Percentiles rank a stretch among this genome's conserved stretches.
Conservation (phyloP, 108 stramenopile genomes). For the Nitzschia putrida region DNA sequence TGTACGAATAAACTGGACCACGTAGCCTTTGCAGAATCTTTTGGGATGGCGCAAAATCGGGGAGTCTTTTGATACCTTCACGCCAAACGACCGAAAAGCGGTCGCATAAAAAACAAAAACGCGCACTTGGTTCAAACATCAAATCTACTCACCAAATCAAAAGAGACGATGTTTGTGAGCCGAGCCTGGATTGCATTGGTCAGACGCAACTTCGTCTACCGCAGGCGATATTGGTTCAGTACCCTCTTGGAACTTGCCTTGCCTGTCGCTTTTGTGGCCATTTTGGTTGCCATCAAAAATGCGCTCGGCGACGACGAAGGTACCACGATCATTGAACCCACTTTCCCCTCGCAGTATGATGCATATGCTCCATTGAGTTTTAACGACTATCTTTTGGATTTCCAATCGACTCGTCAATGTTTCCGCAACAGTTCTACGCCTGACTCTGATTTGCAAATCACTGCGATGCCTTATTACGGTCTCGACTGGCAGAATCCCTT, state of each 20-base stretch:
- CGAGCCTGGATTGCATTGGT: slow-evolving; percentile 68
- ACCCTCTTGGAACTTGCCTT: slow-evolving; percentile 70
- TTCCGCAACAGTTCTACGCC: background rate
- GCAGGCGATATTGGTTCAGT: slow-evolving; percentile 58
- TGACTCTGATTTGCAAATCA: slow-evolving; percentile 28
- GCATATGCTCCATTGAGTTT: slow-evolving; percentile 54
- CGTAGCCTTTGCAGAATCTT: too few relatives aligned
- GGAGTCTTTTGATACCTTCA: too few relatives aligned
- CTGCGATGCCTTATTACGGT: slow-evolving; percentile 36
- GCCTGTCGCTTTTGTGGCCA: slow-evolving; percentile 62
- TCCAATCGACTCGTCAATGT: slow-evolving; percentile 65
- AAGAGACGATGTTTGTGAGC: slow-evolving; percentile 31
- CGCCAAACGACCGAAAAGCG: too few relatives aligned
- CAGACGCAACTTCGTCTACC: slow-evolving; percentile 72
- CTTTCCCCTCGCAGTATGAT: slow-evolving; percentile 49
- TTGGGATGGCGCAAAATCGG: too few relatives aligned
- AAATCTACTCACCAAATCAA: too few relatives aligned
- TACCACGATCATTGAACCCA: slow-evolving; percentile 45
- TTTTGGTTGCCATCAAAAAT: slow-evolving; percentile 66
- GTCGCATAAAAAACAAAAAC: too few relatives aligned
- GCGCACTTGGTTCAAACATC: too few relatives aligned
- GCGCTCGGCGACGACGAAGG: slow-evolving; percentile 49
- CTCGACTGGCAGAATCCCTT: slow-evolving; percentile 77
- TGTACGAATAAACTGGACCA: too few relatives aligned
- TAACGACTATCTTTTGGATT: slow-evolving; percentile 66